Evolutionary conservation across 2,329 filamentous ascomycete genomes (phyloP).

Genomic region (Zymoseptoria ardabiliae): DNA sequence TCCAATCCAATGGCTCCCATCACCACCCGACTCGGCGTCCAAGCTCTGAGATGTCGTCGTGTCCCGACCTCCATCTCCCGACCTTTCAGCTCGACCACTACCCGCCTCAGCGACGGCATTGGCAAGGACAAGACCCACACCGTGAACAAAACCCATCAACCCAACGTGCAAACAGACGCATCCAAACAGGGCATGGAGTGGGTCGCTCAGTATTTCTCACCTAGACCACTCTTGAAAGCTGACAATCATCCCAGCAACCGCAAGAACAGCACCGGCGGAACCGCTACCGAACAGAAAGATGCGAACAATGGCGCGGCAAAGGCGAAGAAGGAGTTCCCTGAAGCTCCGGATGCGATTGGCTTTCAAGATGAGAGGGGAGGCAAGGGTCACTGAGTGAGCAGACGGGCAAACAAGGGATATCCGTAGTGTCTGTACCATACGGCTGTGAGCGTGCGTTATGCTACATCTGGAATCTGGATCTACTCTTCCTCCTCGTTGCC

Average conservation of each 20-base stretch:
- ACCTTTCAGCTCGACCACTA: conserved; percentile 12
- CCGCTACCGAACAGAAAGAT: conserved; percentile 35
- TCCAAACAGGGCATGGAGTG: conserved; percentile 15
- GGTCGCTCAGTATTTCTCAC: background rate
- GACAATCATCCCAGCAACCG: conserved; percentile 19
- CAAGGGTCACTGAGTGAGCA: conserved; percentile 28
- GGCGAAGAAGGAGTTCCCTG: conserved; percentile 43
- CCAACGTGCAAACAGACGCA: conserved; percentile 19
- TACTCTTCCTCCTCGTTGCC: conserved; percentile 45
- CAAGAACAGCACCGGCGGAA: conserved; percentile 31
- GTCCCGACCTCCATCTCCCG: conserved; percentile 1
- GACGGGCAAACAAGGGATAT: background rate
- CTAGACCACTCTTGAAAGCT: background rate
- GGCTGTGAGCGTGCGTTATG: background rate
- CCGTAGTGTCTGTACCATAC: background rate
- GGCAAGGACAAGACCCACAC: conserved; percentile 17
- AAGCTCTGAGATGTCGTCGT: background rate
- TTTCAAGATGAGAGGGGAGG: conserved; percentile 46
- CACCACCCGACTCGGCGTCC: background rate
- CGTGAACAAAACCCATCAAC: conserved; percentile 20
- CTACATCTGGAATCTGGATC: background rate
- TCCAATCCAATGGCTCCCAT: background rate
- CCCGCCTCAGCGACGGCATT: conserved; percentile 13
- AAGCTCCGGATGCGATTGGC: conserved; percentile 42
- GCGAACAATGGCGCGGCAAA: conserved; percentile 30